Evolutionary conservation across 1,284 basidiomycete genomes (phyloP), one percentile per base, ranked within the genome.

Genomic region (Puccinia horiana): DNA sequence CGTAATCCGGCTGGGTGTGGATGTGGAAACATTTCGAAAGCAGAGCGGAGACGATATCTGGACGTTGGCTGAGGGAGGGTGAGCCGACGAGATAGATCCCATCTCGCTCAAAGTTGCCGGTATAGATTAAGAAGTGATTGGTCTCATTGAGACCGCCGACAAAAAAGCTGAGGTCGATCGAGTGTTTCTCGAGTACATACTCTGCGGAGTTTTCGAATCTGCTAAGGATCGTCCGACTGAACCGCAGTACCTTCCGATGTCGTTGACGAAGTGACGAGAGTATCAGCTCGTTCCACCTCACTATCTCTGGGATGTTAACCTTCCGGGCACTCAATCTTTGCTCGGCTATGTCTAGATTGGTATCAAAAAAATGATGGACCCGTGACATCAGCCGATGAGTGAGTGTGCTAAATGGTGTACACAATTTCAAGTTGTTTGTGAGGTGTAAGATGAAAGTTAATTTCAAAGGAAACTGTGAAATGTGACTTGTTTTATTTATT

Each of bases 181-280:
- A 81, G 49, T 86, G 83, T 74, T 91, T 90, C 83, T 95, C 93
- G 44, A 99, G 89, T 75, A 90, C 90, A 86, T 98, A 99, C 87
- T 99, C 97, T 0, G 96, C 94, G 0, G 96, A 95, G 87, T 98
- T 98, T 86, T 94, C 94, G 88, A 98, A 96, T 58, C 94, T 91
- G 85, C 94, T 92, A 26, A 88, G 85, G 83, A 88, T 87, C 54
- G 87, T 87, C 82, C 88, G 84, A 85, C 85, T 81, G 32, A 81
- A 81, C 8, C 79, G 70, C 20, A 81, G 44, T n/a, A 81, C 79
- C 47, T 81, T 81, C 14, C 79, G 79, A 63, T 81, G 79, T 16
- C 79, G 79, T 26, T 81, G 79, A 63, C 79, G 79, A 26, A 81
- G 72, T n/a, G 79, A 81, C 18, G 79, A 81, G 32, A 81, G 72